A percentile compares a stretch with the other conserved stretches of the same genome.
Evolutionary conservation across 2,329 filamentous ascomycete species (phyloP).

Genomic region (Magnaporthales sp.): DNA sequence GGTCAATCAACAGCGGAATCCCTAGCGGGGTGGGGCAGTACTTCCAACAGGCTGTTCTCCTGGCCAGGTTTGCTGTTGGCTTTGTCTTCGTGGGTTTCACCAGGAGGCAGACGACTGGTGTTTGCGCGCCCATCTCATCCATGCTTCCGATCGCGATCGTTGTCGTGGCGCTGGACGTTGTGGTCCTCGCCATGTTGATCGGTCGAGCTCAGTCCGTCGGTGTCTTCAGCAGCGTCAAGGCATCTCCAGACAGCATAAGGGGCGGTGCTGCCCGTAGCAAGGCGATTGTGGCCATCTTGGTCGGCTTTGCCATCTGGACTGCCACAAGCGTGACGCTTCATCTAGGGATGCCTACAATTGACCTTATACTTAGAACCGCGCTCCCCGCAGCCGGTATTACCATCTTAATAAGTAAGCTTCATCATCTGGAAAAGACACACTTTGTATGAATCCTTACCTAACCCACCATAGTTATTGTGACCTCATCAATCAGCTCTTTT

Average conservation of each 20-base stretch:
- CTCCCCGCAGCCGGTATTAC: slow-evolving; percentile 41
- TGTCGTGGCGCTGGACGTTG: slow-evolving; percentile 34
- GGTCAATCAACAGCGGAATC: slow-evolving; percentile 33
- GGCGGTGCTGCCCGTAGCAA: slow-evolving; percentile 24
- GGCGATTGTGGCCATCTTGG: slow-evolving; percentile 30
- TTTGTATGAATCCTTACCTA: slow-evolving; percentile 11
- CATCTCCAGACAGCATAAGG: neutral
- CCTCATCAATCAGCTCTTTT: slow-evolving; percentile 27
- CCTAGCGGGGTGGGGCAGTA: slow-evolving; percentile 25
- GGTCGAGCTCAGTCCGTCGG: slow-evolving; percentile 27
- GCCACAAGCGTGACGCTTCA: slow-evolving; percentile 43
- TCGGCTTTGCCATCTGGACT: slow-evolving; percentile 43
- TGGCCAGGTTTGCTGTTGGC: slow-evolving; percentile 41
- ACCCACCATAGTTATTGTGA: slow-evolving; percentile 26
- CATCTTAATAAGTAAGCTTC: slow-evolving; percentile 36
- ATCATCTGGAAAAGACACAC: neutral
- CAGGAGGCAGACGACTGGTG: slow-evolving; percentile 39
- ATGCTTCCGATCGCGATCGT: slow-evolving; percentile 34
- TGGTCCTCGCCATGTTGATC: slow-evolving; percentile 33
- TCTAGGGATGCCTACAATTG: slow-evolving; percentile 33
- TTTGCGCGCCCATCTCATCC: slow-evolving; percentile 41
- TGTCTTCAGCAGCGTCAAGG: slow-evolving; percentile 20
- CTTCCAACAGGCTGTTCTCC: slow-evolving; percentile 36
- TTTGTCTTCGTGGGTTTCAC: slow-evolving; percentile 46
- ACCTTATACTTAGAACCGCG: slow-evolving; percentile 36